Conservation (phyloP, 1,139 yeast species). For the Protomyces inundatus region DNA sequence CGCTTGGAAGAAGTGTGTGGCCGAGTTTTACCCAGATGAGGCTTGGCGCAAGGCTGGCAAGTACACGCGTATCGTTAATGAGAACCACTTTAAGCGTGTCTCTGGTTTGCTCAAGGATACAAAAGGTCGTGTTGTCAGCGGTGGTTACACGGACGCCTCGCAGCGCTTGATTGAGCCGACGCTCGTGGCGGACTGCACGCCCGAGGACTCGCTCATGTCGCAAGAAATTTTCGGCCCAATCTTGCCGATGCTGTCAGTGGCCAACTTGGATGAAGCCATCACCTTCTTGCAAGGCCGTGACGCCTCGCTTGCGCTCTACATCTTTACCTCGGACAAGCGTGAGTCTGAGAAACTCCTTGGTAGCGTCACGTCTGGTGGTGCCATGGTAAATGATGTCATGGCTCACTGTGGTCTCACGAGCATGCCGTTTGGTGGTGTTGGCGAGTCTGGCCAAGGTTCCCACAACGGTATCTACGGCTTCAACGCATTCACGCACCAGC, state of each 20-base stretch:
- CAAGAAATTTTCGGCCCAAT: conserved; percentile 83
- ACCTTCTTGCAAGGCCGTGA: conserved; percentile 54
- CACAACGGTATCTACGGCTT: conserved; percentile 78
- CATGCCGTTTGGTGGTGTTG: conserved; percentile 91
- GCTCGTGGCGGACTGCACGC: conserved; percentile 53
- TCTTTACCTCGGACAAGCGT: conserved; percentile 46
- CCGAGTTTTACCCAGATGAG: conserved; percentile 46
- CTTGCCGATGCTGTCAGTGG: conserved; percentile 63
- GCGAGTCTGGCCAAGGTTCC: conserved; percentile 63
- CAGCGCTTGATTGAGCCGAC: conserved; percentile 68
- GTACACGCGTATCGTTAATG: conserved; percentile 62
- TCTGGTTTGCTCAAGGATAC: conserved; percentile 47
- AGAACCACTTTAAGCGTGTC: conserved; percentile 53
- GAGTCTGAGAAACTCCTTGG: conserved; percentile 52
- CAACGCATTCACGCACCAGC: conserved; percentile 67
- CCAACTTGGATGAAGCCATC: conserved; percentile 49
- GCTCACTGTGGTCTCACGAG: conserved; percentile 65
- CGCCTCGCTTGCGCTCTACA: conserved; percentile 82
- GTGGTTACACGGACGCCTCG: conserved; percentile 47
- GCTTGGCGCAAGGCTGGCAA: conserved; percentile 34
- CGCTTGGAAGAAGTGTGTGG: conserved; percentile 45
- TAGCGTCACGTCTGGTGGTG: conserved; percentile 67
- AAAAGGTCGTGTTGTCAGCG: conserved; percentile 54
- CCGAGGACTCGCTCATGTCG: conserved; percentile 68
- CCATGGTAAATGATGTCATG: conserved; percentile 64